Evolutionary conservation across 1,284 basidiomycete genomes (phyloP).

Genomic region (Boletellus deceptivus): DNA sequence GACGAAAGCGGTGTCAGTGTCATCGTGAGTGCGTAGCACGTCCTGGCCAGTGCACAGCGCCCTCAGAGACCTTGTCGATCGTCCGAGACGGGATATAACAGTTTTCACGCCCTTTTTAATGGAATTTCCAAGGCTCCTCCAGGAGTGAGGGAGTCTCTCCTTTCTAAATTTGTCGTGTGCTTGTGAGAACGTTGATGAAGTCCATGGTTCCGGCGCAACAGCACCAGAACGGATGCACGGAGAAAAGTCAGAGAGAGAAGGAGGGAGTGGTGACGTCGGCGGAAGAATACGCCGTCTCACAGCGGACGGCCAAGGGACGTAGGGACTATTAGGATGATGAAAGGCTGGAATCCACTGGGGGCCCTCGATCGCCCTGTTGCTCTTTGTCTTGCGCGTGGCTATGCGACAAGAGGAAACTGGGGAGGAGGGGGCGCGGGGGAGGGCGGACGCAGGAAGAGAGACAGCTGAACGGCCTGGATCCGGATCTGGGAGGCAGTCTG

Average conservation of each 20-base stretch:
- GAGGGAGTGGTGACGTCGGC: constrained; percentile 29
- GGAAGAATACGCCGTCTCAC: constrained; percentile 38
- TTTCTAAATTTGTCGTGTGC: constrained; percentile 20
- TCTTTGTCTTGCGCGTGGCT: constrained; percentile 16
- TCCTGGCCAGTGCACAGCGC: constrained; percentile 9
- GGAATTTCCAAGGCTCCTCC: constrained; percentile 29
- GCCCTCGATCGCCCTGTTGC: constrained; percentile 26
- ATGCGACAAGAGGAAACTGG: constrained; percentile 16
- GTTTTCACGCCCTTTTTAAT: constrained; percentile 24
- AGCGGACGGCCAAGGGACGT: constrained; percentile 44
- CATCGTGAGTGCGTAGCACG: constrained; percentile 11
- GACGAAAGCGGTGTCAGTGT: background rate
- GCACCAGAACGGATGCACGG: constrained; percentile 37
- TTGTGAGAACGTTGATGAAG: constrained; percentile 23
- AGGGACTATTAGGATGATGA: constrained; percentile 48
- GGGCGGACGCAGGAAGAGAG: constrained; percentile 15
- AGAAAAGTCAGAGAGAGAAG: constrained; percentile 27
- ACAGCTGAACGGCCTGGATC: constrained; percentile 4
- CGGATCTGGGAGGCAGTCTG: constrained; percentile 10
- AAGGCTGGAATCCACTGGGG: constrained; percentile 38
- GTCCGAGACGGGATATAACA: constrained; percentile 21
- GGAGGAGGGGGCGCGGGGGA: constrained; percentile 16
- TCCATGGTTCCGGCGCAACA: constrained; percentile 40
- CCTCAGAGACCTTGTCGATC: constrained; percentile 11
- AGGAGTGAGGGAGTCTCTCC: constrained; percentile 30